Evolutionary conservation across 306 rosid genomes (phyloP).

Genomic region (Quercus gilva): DNA sequence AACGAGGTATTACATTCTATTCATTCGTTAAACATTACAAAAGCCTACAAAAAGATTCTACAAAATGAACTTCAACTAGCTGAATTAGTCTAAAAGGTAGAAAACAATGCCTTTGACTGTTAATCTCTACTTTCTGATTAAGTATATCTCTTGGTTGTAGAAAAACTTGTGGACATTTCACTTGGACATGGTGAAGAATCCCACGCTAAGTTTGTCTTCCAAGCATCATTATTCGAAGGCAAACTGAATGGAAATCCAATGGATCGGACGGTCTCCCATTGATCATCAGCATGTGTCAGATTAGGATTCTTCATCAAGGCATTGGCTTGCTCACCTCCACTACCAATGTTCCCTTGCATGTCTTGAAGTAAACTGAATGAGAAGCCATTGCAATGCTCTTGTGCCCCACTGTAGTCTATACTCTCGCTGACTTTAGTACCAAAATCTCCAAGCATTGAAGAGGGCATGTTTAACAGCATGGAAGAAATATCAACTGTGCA

Average conservation of each 20-base stretch:
- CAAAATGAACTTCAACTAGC: neutral
- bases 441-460: slow-evolving; percentile 59
- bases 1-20: neutral
- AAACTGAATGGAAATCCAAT: slow-evolving; percentile 42
- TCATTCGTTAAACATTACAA: neutral
- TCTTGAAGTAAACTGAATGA: slow-evolving; percentile 31
- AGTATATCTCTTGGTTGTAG: slow-evolving; percentile 61
- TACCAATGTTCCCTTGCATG: slow-evolving; percentile 22
- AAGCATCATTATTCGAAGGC: slow-evolving; percentile 48
- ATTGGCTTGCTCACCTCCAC: slow-evolving; percentile 6
- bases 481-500: slow-evolving; percentile 56
- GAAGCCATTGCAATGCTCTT: slow-evolving; percentile 37
- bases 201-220: slow-evolving; percentile 76
- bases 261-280: slow-evolving; percentile 39
- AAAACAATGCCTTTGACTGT: slow-evolving; percentile 30
- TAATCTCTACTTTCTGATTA: slow-evolving; percentile 13
- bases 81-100: slow-evolving; percentile 24
- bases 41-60: neutral
- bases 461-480: slow-evolving; percentile 68
- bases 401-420: slow-evolving; percentile 33
- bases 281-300: slow-evolving; percentile 34
- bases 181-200: slow-evolving; percentile 68
- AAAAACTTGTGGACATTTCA: slow-evolving; percentile 57
- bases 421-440: slow-evolving; percentile 15
- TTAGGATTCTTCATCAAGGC: slow-evolving; percentile 38